These are phyloP conservation scores for Saccharum hybrid DNA, from an alignment of 202 grass and related monocot genomes.

Conservation along the genomic window DNA sequence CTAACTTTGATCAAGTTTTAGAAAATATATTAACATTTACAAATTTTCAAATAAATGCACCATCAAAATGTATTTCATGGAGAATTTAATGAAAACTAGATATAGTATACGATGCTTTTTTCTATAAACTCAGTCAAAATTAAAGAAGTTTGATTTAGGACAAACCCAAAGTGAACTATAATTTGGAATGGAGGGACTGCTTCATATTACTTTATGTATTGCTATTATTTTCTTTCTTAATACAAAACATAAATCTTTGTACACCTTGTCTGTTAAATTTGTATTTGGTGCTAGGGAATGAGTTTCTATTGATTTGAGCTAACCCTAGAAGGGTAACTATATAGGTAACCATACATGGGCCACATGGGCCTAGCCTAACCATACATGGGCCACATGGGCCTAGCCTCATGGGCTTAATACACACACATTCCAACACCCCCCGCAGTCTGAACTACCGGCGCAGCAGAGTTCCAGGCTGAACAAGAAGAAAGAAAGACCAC, in stretches of 20 bases:
- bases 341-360: too few species aligned
- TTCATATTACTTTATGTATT: not conserved
- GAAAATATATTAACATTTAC: not conserved
- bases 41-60: not conserved
- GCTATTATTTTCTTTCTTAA: not conserved
- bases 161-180: not conserved
- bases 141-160: not conserved
- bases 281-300: too few species aligned
- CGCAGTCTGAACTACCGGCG: too few species aligned
- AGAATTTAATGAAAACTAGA: not conserved
- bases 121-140: not conserved
- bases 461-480: too few species aligned
- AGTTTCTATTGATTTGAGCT: too few species aligned
- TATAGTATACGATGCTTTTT: not conserved
- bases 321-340: too few species aligned
- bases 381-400: too few species aligned
- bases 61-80: not conserved
- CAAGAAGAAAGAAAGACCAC: too few species aligned
- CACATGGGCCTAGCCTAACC: too few species aligned
- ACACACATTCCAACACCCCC: too few species aligned
- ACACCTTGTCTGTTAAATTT: constrained; percentile 16
- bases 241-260: not conserved
- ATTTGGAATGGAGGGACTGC: not conserved
- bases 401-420: too few species aligned
- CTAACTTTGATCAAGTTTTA: not conserved